Conservation (phyloP, 2,329 filamentous ascomycete species). For the Fusarium tjaetaba region DNA sequence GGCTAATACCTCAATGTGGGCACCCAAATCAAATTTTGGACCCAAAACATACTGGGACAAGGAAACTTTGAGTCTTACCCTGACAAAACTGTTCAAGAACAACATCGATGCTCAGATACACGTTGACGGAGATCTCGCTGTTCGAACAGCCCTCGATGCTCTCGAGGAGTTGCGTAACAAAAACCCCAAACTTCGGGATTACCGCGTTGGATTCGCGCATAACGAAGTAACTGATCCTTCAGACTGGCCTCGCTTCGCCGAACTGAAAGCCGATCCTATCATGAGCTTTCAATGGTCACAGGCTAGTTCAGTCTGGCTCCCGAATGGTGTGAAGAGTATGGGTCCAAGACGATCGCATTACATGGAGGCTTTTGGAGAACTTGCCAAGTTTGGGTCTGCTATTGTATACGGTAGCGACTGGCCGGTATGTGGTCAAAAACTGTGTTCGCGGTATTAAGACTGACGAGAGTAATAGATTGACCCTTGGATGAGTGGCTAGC, state of each 20-base stretch:
- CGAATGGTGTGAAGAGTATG: slow-evolving; percentile 27
- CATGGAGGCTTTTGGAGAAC: slow-evolving; percentile 41
- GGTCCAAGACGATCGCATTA: slow-evolving; percentile 23
- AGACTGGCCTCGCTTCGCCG: slow-evolving; percentile 33
- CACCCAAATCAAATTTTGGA: background rate
- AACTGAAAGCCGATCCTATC: slow-evolving; percentile 33
- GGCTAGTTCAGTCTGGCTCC: slow-evolving; percentile 14
- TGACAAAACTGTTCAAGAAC: background rate
- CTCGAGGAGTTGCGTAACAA: background rate
- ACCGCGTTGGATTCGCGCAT: slow-evolving; percentile 30
- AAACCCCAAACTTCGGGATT: background rate
- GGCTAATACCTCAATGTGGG: background rate
- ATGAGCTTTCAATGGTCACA: slow-evolving; percentile 38
- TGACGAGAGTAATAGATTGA: slow-evolving; percentile 8
- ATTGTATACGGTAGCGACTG: slow-evolving; percentile 34
- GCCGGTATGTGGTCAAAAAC: background rate
- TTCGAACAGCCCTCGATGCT: slow-evolving; percentile 17
- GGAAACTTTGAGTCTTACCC: background rate
- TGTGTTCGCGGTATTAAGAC: rapidly evolving
- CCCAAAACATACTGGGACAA: background rate
- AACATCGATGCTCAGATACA: slow-evolving; percentile 21
- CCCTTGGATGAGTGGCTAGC: slow-evolving; percentile 36
- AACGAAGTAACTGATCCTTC: slow-evolving; percentile 20
- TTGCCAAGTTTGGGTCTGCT: slow-evolving; percentile 11
- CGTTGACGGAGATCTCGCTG: slow-evolving; percentile 23